phyloP scores from a whole-genome alignment of 495 filamentous ascomycete species.

The Neurospora cerealis region DNA sequence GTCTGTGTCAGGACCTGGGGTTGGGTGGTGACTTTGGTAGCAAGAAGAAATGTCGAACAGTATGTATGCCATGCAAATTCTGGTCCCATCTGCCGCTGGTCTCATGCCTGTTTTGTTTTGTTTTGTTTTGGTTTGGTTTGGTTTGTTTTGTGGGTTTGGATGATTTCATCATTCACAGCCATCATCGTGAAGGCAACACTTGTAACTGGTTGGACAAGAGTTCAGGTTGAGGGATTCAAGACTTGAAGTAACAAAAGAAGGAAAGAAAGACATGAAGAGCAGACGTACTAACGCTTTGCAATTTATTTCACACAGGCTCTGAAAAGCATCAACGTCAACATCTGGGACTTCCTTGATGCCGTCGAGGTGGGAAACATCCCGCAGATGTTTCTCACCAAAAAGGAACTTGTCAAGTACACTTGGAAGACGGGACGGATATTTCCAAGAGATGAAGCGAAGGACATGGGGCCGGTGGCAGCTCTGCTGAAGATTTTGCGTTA shows the following conservation, averaged over 20 bases:
- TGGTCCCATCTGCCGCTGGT: too few relatives aligned
- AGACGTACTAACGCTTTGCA: neutral
- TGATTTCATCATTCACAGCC: too few relatives aligned
- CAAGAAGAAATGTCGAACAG: constrained; percentile 29
- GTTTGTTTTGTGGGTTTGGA: too few relatives aligned
- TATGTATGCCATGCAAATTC: neutral
- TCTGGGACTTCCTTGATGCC: constrained; percentile 26
- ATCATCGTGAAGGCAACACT: too few relatives aligned
- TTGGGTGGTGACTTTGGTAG: constrained; percentile 16
- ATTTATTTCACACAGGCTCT: constrained; percentile 12
- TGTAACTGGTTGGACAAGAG: too few relatives aligned
- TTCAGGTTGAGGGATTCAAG: neutral
- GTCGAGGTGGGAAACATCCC: constrained; percentile 2
- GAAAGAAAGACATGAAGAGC: neutral
- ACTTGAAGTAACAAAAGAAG: neutral
- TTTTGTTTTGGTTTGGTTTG: too few relatives aligned
- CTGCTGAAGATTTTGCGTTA: constrained; percentile 4
- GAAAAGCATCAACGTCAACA: constrained; percentile 24
- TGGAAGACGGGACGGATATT: constrained; percentile 5
- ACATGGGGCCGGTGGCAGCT: constrained; percentile 22
- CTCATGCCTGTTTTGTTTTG: too few relatives aligned
- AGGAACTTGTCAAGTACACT: constrained; percentile 18
- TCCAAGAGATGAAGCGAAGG: constrained; percentile 9
- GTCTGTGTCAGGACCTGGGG: constrained; percentile 25
- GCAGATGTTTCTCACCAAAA: constrained; percentile 9